phyloP scores from a whole-genome alignment of 352 stramenopile species.

The Globisporangium lucens region DNA sequence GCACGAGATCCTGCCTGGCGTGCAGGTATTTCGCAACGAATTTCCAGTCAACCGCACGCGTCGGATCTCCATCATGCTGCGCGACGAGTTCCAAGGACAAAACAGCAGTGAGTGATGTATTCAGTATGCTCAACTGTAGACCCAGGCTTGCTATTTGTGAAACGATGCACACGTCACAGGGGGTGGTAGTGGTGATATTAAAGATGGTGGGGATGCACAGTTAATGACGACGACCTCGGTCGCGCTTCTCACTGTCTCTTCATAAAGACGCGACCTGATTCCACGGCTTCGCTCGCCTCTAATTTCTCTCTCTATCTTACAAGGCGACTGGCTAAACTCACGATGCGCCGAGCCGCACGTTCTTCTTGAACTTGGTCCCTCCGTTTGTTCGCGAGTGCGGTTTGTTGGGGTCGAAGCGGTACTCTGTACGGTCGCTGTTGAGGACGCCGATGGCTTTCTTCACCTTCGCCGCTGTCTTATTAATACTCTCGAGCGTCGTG shows the following conservation, averaged over 20 bases:
- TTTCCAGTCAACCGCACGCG: constrained; percentile 65
- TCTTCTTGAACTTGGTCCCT: constrained; percentile 45
- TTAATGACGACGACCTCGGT: not conserved
- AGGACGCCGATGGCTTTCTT: constrained; percentile 67
- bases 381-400: constrained; percentile 42
- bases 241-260: not conserved
- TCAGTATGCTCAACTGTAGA: not conserved
- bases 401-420: constrained; percentile 61
- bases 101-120: not conserved
- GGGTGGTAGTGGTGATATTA: constrained; percentile 4
- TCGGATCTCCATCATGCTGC: constrained; percentile 84
- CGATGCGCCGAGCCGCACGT: constrained; percentile 54
- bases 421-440: constrained; percentile 81
- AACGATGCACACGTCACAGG: constrained; percentile 1
- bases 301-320: constrained; percentile 21
- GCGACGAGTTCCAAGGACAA: constrained; percentile 55
- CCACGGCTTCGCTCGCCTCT: constrained; percentile 2
- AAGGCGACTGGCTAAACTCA: constrained; percentile 7
- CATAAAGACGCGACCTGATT: not conserved
- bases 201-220: not conserved
- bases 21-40: constrained; percentile 51
- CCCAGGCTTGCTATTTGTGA: not conserved
- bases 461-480: constrained; percentile 60
- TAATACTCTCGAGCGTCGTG: constrained; percentile 73
- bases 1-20: constrained; percentile 75